phyloP scores from a whole-genome alignment of 352 stramenopile species.

The Phytophthora litchii region DNA sequence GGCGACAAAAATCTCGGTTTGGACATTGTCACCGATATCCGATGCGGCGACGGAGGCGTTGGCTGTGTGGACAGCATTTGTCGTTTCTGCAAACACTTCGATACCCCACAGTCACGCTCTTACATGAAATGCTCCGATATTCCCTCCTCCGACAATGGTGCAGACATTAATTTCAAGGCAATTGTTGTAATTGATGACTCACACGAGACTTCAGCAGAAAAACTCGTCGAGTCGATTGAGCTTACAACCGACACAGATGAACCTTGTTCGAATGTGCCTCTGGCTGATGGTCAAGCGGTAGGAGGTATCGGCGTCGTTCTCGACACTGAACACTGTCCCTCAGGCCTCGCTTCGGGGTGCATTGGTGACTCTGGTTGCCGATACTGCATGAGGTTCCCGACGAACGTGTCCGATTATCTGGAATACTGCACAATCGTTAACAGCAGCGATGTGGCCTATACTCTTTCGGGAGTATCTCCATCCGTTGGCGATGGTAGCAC shows the following conservation, averaged over 20 bases:
- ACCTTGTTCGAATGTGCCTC: slow-evolving; percentile 15
- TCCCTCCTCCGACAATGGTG: slow-evolving; percentile 15
- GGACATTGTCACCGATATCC: slow-evolving; percentile 37
- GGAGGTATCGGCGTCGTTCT: slow-evolving; percentile 37
- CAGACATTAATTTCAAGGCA: slow-evolving; percentile 33
- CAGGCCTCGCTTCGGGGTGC: slow-evolving; percentile 31
- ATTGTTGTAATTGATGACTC: slow-evolving; percentile 21
- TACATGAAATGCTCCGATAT: slow-evolving; percentile 33
- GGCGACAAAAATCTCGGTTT: slow-evolving; percentile 31
- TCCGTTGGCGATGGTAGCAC: slow-evolving; percentile 2
- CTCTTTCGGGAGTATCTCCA: slow-evolving; percentile 10
- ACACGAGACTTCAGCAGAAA: slow-evolving; percentile 2
- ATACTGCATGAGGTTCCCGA: slow-evolving; percentile 40
- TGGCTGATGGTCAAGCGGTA: slow-evolving; percentile 34
- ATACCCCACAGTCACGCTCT: slow-evolving; percentile 29
- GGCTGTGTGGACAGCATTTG: slow-evolving; percentile 36
- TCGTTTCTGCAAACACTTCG: slow-evolving; percentile 36
- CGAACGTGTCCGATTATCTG: slow-evolving; percentile 26
- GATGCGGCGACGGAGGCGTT: slow-evolving; percentile 38
- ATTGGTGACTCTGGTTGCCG: slow-evolving; percentile 31
- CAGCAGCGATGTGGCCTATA: slow-evolving; percentile 12
- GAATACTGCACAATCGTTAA: slow-evolving; percentile 37
- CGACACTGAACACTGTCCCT: slow-evolving; percentile 31
- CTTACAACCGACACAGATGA: slow-evolving; percentile 3
- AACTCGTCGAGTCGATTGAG: slow-evolving; percentile 16